These are phyloP conservation scores for Hirschioporus abietinus DNA, from an alignment of 768 basidiomycete genomes.

Conservation along the genomic window DNA sequence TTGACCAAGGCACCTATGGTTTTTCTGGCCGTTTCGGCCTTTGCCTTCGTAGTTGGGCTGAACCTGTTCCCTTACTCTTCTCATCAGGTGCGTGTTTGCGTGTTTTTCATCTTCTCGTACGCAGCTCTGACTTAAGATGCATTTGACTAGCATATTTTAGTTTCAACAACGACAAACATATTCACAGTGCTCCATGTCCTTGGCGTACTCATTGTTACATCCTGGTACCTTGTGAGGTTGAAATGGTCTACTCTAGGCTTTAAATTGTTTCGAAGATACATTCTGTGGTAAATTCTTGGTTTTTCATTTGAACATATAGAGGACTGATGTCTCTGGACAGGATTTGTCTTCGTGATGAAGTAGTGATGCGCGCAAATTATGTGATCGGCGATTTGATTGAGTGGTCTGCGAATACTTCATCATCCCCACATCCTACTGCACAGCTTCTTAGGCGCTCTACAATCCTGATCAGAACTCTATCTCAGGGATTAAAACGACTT, in stretches of 20 bases:
- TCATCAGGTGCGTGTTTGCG: not conserved
- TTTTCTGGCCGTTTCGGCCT: not conserved
- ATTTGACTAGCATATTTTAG: not conserved
- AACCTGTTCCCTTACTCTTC: not conserved
- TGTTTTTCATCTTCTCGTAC: too few relatives aligned
- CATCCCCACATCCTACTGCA: too few relatives aligned
- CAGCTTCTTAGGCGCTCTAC: too few relatives aligned
- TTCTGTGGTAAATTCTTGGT: not conserved
- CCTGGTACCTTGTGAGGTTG: not conserved
- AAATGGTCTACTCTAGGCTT: not conserved
- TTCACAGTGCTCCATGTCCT: not conserved
- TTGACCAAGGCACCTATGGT: not conserved
- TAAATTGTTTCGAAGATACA: not conserved
- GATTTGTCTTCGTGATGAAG: not conserved
- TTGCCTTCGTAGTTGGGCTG: not conserved
- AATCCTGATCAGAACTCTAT: too few relatives aligned
- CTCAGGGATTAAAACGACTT: too few relatives aligned
- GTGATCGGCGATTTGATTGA: too few relatives aligned
- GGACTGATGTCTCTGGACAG: not conserved
- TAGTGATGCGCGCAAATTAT: not conserved
- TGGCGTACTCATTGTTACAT: not conserved
- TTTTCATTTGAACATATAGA: too few relatives aligned
- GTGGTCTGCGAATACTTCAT: too few relatives aligned
- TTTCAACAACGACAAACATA: not conserved
- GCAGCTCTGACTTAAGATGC: not conserved